A percentile compares a stretch with the other conserved stretches of the same genome.
Conservation (phyloP, 139 green algal genomes). For the Pleodorina starrii region DNA sequence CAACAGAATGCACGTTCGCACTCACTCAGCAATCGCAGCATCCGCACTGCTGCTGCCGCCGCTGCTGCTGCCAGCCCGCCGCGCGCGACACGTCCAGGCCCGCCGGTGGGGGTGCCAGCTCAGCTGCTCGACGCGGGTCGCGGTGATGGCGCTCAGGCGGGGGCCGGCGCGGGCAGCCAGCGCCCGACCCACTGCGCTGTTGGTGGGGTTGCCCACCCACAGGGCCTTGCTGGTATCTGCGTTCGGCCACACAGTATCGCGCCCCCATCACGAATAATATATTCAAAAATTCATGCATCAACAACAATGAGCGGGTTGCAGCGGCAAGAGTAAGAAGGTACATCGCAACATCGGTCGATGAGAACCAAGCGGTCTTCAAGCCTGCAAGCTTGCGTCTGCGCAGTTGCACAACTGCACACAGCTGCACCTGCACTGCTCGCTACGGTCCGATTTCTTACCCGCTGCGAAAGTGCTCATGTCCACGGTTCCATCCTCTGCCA, state of each 20-base stretch:
- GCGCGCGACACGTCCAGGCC: not conserved
- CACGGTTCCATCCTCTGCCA: not conserved
- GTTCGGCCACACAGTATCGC: no score
- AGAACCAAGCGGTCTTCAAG: no score
- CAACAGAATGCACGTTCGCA: no score
- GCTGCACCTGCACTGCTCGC: no score
- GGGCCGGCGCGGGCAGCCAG: conserved; percentile 5
- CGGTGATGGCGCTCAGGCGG: not conserved
- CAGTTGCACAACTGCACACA: no score
- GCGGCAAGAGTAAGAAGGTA: no score
- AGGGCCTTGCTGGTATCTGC: conserved; percentile 29
- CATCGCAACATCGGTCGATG: no score
- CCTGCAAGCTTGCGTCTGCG: no score
- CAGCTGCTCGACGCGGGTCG: not conserved
- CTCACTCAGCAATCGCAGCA: not conserved
- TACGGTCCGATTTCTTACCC: no score
- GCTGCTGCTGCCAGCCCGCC: not conserved
- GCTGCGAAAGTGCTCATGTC: not conserved
- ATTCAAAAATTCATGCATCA: no score
- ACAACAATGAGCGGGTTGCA: no score
- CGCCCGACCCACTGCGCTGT: conserved; percentile 30
- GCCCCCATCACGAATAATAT: no score
- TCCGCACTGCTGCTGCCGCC: not conserved
- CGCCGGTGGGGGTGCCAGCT: not conserved
- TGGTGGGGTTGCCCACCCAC: conserved; percentile 32